Percentiles rank a stretch among this genome's conserved stretches.
Evolutionary conservation across 352 stramenopile genomes (phyloP).

Genomic region (Saprolegnia diclina): DNA sequence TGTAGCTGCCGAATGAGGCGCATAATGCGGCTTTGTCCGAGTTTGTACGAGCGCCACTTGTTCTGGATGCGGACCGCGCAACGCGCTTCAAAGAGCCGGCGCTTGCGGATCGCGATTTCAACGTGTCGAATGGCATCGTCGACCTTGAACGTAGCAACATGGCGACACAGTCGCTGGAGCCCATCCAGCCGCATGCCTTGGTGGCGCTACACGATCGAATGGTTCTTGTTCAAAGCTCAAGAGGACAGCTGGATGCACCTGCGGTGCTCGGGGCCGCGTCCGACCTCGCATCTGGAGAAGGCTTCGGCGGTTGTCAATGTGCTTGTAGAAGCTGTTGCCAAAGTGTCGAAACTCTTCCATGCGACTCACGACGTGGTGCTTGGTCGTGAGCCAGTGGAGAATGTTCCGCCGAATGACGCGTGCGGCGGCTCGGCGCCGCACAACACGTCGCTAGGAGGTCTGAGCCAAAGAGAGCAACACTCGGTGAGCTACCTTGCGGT

Average conservation of each 20-base stretch:
- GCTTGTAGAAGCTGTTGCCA: conserved; percentile 25
- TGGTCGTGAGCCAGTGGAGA: neutral
- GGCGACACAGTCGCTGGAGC: neutral
- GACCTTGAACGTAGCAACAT: conserved; percentile 22
- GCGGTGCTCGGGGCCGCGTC: neutral
- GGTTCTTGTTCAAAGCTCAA: neutral
- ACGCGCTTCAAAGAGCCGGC: conserved; percentile 2
- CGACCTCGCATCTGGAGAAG: neutral
- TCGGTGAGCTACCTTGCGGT: neutral
- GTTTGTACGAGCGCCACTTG: conserved; percentile 13
- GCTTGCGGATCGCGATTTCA: conserved; percentile 3
- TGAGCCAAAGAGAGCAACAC: neutral
- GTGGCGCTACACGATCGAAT: neutral
- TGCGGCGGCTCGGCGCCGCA: conserved; percentile 3
- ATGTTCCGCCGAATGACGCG: conserved; percentile 12
- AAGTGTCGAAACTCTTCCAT: conserved; percentile 20
- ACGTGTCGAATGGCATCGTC: conserved; percentile 18
- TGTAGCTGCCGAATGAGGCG: conserved; percentile 2
- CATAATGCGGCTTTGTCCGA: conserved; percentile 1
- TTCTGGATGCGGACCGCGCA: conserved; percentile 15
- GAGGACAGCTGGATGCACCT: neutral
- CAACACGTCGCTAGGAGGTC: neutral
- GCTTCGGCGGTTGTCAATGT: conserved; percentile 11
- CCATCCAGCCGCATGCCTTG: neutral
- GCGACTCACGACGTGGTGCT: neutral